These are phyloP conservation scores for Rhododendron vialii DNA, from an alignment of 148 eudicot genomes.

Conservation along the genomic window DNA sequence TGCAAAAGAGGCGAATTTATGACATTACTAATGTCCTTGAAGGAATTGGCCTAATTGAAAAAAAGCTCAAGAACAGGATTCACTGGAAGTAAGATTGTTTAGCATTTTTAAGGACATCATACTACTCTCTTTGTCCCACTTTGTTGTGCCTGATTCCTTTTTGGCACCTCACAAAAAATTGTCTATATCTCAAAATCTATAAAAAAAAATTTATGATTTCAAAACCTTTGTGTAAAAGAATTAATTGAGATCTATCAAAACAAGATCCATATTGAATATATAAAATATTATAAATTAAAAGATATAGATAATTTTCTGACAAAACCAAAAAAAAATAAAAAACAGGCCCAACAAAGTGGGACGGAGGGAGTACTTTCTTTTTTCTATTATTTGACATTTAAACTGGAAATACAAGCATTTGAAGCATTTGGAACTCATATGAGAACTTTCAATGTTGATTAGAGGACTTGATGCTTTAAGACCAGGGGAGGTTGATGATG, in stretches of 20 bases:
- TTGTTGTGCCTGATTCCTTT: too few species aligned
- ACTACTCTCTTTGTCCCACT: neutral
- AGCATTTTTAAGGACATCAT: neutral
- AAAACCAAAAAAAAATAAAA: too few species aligned
- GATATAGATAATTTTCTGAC: too few species aligned
- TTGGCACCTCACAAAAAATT: too few species aligned
- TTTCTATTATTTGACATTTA: neutral
- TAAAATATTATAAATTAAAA: too few species aligned
- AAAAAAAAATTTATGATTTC: too few species aligned
- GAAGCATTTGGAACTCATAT: conserved; percentile 12
- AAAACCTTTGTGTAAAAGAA: too few species aligned
- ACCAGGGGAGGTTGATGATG: conserved; percentile 67
- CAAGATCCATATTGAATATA: too few species aligned
- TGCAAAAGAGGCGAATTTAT: conserved; percentile 89
- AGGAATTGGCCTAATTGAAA: conserved; percentile 97
- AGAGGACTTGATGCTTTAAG: conserved; percentile 87
- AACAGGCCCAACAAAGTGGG: too few species aligned
- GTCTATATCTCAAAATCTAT: too few species aligned
- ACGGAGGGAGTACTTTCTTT: neutral
- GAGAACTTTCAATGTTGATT: conserved; percentile 27
- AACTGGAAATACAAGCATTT: neutral
- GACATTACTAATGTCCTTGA: conserved; percentile 97
- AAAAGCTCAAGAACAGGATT: conserved; percentile 92
- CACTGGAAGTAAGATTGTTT: conserved; percentile 80
- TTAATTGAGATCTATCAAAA: too few species aligned